Conservation (phyloP, 805 yeast species). For the Candida alai region DNA sequence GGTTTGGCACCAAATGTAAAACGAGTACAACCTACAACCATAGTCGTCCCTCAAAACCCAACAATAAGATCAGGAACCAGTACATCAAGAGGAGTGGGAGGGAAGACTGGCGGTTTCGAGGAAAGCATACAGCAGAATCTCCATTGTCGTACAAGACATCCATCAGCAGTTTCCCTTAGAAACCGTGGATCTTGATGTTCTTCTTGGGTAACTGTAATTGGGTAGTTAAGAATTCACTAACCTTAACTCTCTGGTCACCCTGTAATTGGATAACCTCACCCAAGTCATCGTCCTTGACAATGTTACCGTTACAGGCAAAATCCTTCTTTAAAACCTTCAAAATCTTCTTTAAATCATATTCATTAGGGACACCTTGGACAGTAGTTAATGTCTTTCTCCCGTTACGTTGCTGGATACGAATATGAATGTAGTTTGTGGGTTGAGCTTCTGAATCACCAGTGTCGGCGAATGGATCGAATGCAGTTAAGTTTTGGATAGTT, state of each 20-base stretch:
- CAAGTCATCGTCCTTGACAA: conserved; percentile 91
- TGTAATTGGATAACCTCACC: conserved; percentile 97
- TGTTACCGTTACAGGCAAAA: conserved; percentile 98
- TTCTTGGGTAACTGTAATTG: conserved; percentile 90
- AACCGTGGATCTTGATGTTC: conserved; percentile 97
- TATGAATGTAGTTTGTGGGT: conserved; percentile 92
- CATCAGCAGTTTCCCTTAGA: conserved; percentile 44
- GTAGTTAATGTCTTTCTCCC: conserved; percentile 98
- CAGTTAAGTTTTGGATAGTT: conserved; percentile 87
- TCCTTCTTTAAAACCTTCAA: conserved; percentile 93
- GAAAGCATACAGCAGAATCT: no score
- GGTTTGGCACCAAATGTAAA: no score
- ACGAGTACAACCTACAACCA: no score
- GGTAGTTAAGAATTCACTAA: conserved; percentile 83
- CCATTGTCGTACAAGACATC: no score
- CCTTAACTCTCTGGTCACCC: conserved; percentile 98
- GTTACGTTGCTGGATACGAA: conserved; percentile 99
- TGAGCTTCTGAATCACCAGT: conserved; percentile 99
- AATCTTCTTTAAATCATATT: conserved; percentile 91
- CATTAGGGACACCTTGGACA: conserved; percentile 94
- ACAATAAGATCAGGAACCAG: no score
- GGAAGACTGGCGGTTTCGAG: no score
- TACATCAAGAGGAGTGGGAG: no score
- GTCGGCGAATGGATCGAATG: conserved; percentile 98
- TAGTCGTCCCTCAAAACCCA: no score